Evolutionary conservation across 495 filamentous ascomycete genomes (phyloP), one percentile per base, ranked within the genome.

Genomic region (Talaromyces proteolyticus): DNA sequence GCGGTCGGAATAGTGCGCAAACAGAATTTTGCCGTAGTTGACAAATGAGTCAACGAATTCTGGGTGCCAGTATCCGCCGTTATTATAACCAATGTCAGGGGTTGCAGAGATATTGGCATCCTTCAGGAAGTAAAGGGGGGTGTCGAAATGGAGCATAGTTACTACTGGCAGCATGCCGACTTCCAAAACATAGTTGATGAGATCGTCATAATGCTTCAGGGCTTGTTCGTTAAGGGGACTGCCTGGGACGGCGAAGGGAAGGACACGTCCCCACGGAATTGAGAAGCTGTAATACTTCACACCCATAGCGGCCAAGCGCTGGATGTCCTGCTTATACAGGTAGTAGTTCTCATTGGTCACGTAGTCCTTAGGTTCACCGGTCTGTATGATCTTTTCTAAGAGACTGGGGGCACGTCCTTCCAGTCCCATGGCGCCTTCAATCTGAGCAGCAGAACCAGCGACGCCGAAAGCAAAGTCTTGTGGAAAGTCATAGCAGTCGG

Each of bases 281-380:
- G 62, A 64, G 54, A 76, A 76, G 16, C 57, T 65, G 57, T 74
- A 77, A 53, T 76, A 73, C 39, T 69, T 66, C 24, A 76, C 65
- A 0, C 75, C 74, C 56, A 76, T 73, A 1, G 67, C 60, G 0
- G 75, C 74, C 19, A 77, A 42, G 4, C 74, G 60, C 47, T 64
- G 59, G 50, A 78, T 74, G 42, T 78, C 74, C 49, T 77, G 71
- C 52, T 77, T 77, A 49, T 78, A 78, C 7, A 76, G 56, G 38
- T 64, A 77, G 53, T 78, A 78, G 42, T 75, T 69, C 51, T 70
- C 62, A 49, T 73, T 70, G 6, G 73, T 70, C 22, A 74, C 56
- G 38, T 69, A 69, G 42, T 68, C 54, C 34, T 64, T 63, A 2
- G 60, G 56, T 24, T 52, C 24, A 16, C 44, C 42, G 11, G 49